These are phyloP conservation scores for Auricularia cornea DNA, from an alignment of 768 basidiomycete species.

Conservation along the genomic window DNA sequence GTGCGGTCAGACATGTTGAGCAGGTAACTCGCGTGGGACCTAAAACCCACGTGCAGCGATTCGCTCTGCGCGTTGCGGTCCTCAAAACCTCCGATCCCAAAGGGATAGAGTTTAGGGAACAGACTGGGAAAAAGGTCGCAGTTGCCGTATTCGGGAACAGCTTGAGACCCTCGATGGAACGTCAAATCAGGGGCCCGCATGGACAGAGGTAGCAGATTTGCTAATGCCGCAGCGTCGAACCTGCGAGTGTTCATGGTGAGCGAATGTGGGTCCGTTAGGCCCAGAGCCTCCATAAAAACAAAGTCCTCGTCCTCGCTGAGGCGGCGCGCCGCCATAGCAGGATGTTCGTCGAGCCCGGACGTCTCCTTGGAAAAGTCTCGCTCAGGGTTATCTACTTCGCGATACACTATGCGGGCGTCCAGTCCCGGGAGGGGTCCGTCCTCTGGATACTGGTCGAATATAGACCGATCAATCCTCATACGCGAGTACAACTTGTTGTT, in stretches of 20 bases:
- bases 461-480: neutral
- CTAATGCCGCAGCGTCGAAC: slow-evolving; percentile 19
- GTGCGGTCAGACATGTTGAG: slow-evolving; percentile 13
- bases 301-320: neutral
- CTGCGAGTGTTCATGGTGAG: slow-evolving; percentile 13
- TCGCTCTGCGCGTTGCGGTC: slow-evolving; percentile 2
- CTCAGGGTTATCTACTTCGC: slow-evolving; percentile 3
- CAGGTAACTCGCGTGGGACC: slow-evolving; percentile 17
- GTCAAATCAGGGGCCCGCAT: slow-evolving; percentile 15
- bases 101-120: slow-evolving; percentile 25
- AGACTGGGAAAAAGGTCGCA: slow-evolving; percentile 21
- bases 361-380: slow-evolving; percentile 19
- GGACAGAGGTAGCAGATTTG: slow-evolving; percentile 12
- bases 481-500: slow-evolving; percentile 28
- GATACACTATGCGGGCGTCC: slow-evolving; percentile 11
- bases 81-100: slow-evolving; percentile 26
- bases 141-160: slow-evolving; percentile 26
- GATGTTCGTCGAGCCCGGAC: slow-evolving; percentile 20
- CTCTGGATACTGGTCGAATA: neutral
- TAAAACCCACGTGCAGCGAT: slow-evolving; percentile 9
- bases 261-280: slow-evolving; percentile 23
- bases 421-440: slow-evolving; percentile 1
- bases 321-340: slow-evolving; percentile 3
- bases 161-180: slow-evolving; percentile 12
- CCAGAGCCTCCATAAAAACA: slow-evolving; percentile 20